Base-by-base conservation (phyloP, 768 basidiomycete genomes). In the Mycena indigotica region DNA sequence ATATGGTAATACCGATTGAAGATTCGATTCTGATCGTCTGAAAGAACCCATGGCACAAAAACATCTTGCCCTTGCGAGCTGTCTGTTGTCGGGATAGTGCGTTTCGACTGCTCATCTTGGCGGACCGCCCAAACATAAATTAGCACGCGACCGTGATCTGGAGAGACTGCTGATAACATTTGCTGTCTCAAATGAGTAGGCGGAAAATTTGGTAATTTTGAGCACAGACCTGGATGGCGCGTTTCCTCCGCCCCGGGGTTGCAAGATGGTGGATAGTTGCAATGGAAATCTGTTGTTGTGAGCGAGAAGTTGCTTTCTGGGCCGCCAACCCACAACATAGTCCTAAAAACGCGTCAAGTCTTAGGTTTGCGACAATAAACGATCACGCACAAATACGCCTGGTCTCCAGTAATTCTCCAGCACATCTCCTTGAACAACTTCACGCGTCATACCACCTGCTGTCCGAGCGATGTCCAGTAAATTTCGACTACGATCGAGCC, bases 61-160 rank as follows among this genome's bases (percentile, higher is more conserved):
- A 95, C 93, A 69, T 97, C 94, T 66, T 84, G 83, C 25, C 88
- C 91, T 28, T 65, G 56, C 3, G 65, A 61, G n/a, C 54, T 59
- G 28, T 15, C 67, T 65, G 25, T 74, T 65, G 63, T 63, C 2
- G 79, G 73, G 29, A 96, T 85, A 57, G 70, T 75, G 29, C 95
- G 82, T 68, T 91, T 95, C 2, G 93, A 95, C 5, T 86, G 73
- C 26, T 84, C 82, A 56, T 96, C 93, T 75, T 99, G 97, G 65
- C 98, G 94, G 58, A 90, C 83, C 1, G 96, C 95, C 97, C 97
- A 99, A 29, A 98, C 97, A 64, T 97, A 97, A 60, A 98, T 88
- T 53, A 99, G 75, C 38, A 93, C 74, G 10, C 93, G 86, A 8
- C 94, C 93, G 61, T 91, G 86, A 2, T 63, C 52, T 1, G 87